Evolutionary conservation across 805 yeast genomes (phyloP), one percentile per base, ranked within the genome.

Genomic region (Zygoascus flipseniorum): DNA sequence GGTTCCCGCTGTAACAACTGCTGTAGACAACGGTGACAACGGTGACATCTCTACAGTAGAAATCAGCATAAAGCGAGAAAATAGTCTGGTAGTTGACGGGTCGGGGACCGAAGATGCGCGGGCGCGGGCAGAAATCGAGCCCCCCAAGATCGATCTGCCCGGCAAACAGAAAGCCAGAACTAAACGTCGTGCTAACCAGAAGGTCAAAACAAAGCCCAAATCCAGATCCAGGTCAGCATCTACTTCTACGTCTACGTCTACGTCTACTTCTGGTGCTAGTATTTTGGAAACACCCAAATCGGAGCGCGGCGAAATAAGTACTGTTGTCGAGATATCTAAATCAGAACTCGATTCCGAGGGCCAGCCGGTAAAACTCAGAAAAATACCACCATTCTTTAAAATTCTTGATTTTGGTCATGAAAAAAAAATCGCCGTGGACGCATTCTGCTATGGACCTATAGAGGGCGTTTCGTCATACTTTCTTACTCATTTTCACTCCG

Each of bases 401-500:
- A 54, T 63, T 23, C 58, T 70, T 50, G 51, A 61, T 1, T 60
- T 71, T 31, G 64, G 62, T 5, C 56, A 49, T 9, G 54, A 59
- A 1, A 41, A 26, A 13, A 54, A 52, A 16, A 54, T 70, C 1
- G 71, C 72, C 3, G 78, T 68, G 9, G 73, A 71, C 51, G 73
- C 71, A 31, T 71, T 71, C 61, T 54, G 60, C 49, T 66, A 65
- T 54, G 72, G 73, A 20, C 53, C 62, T 10, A 66, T 69, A 20
- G 64, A 62, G 14, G 64, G 59, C 13, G 65, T 68, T 2, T 43
- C 56, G 16, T 54, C 63, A 39, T 69, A 65, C 56, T 70, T 64
- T 51, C 64, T 65, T 42, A 67, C 72, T 0, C 99, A 93, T 70
- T 92, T 86, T 71, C 99, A 93, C 67, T 74, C 96, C 0, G 99